Conservation (phyloP, 768 basidiomycete species). For the Galerina sulciceps region DNA sequence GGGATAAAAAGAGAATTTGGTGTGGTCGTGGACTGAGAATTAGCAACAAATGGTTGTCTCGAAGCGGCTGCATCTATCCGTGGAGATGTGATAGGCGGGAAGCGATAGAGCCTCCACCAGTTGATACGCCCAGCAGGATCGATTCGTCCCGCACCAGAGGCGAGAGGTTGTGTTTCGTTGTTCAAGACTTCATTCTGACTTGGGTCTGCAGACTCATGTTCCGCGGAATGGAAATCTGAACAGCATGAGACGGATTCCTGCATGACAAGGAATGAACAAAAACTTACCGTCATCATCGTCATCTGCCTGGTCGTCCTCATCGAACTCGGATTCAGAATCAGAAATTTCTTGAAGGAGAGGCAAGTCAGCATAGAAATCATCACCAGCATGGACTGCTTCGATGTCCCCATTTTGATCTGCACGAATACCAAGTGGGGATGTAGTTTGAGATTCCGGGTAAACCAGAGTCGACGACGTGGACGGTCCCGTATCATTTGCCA, state of each 20-base stretch:
- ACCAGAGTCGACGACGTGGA: neutral
- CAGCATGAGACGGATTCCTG: neutral
- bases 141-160: conserved; percentile 21
- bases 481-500: neutral
- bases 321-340: conserved; percentile 41
- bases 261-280: neutral
- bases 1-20: too few species aligned
- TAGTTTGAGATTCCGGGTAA: neutral
- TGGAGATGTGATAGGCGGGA: conserved; percentile 62
- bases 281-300: conserved; percentile 24
- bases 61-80: conserved; percentile 23
- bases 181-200: neutral
- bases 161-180: neutral
- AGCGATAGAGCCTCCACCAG: conserved; percentile 86
- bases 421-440: too few species aligned
- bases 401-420: neutral
- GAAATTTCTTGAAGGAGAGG: conserved; percentile 38
- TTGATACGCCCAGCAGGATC: conserved; percentile 57
- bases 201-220: conserved; percentile 2
- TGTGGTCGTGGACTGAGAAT: neutral
- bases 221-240: conserved; percentile 21
- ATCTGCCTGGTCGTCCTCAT: conserved; percentile 32
- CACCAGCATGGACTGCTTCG: neutral
- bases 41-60: neutral
- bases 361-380: conserved; percentile 17